Evolutionary conservation across 306 rosid species (phyloP), one percentile per base, ranked within the genome.

Genomic region (Dryas alaskensis): DNA sequence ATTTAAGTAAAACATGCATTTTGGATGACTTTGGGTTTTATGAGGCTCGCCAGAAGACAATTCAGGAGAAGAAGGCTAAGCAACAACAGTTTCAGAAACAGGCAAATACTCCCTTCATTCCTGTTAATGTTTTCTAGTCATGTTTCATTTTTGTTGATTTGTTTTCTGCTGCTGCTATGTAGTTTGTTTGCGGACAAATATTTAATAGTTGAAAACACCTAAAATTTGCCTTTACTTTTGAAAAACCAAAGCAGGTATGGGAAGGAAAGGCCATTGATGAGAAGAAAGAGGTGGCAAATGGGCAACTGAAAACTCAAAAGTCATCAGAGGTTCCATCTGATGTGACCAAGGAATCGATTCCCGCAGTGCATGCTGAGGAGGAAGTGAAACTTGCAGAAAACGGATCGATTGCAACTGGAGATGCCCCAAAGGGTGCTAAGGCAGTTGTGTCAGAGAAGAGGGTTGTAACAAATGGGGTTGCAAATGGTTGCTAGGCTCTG

Each of bases 21-120:
- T 76, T 93, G 80, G 98, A 91, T 65, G 98, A 93, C 73, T 93
- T 93, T 70, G 90, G 90, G 19, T 93, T 93, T 58, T 93, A 93
- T 37, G 98, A 93, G 81, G 62, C 87, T 3, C 97, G 98, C 3
- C 97, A 93, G 72, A 93, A 86, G 86, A 87, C 97, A 22, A 93
- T 93, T 42, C 89, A 83, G 83, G 98, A 94, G 87, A 90, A 89
- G 86, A 93, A 93, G 77, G 96, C 96, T 0, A 93, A 89, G 81
- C 93, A 89, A 58, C 86, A 74, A 72, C 98, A 89, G 68, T 89
- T 22, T 77, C 91, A 87, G 72, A 93, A 86, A 78, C 98, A 93
- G 97, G 97, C 51, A 80, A 25, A 19, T 3, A 31, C 16, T 57
- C 1, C 45, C 25, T 4, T 8, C 31, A 27, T 44, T 70, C 17